Base-by-base conservation (phyloP, 768 basidiomycete species). In the Suillus lakei region DNA sequence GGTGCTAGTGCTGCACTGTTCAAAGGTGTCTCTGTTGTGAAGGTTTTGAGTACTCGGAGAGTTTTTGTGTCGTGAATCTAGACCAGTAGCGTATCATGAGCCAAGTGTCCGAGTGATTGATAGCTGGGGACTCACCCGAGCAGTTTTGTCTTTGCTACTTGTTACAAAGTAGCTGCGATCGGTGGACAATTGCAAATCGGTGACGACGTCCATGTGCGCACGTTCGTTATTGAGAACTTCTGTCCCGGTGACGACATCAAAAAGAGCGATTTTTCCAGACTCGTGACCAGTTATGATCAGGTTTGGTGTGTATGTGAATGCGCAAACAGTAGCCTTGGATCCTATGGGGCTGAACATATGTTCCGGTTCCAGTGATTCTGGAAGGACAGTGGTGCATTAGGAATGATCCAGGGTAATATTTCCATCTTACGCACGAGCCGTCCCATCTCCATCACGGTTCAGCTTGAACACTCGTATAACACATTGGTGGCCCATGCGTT, bases 101-200 rank as follows among this genome's bases (percentile, higher is more conserved):
- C 34, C 7, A 41, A 59, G 21, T 5, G 28, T 5, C 16, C 21
- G 5, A 41, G 18, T 41, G 10, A 21, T 18, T 18, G 16, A n/a
- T 21, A 59, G 18, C 18, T 41, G 7, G 39, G 30, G 1, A 41
- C 58, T 59, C 67, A 95, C 95, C 82, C 95, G 88, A 36, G 98
- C 96, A 34, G 90, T 91, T 82, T 99, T 98, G 78, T 99, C 98
- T 80, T 98, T 98, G 80, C 92, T 94, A 74, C 92, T 92, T 8
- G 98, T 99, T 74, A 98, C 84, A 77, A 98, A 98, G 77, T 98
- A 99, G 18, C 94, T 91, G 64, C 93, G 85, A 76, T 99, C 98
- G 43, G 87, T 87, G 72, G 90, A 90, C 68, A 98, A 79, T 76
- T 99, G 98, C 64, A 99, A 80, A 79, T 99, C 98, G 39, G 96